Conservation (phyloP, 345 rosid species). For the Brassica cretica region DNA sequence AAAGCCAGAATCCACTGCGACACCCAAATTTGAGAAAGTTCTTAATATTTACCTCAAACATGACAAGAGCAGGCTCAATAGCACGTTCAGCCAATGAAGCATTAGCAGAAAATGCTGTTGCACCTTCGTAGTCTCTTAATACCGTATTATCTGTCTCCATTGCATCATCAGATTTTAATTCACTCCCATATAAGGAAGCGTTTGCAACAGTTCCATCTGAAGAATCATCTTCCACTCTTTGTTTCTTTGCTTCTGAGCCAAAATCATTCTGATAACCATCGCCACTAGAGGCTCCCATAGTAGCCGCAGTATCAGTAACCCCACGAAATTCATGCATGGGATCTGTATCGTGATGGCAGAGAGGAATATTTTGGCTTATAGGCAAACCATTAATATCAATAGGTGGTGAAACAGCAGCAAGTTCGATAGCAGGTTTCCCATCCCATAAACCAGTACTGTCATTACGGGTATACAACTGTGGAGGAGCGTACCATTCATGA, state of each 20-base stretch:
- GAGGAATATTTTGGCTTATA: conserved; percentile 31
- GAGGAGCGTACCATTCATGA: conserved; percentile 96
- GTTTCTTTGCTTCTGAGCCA: conserved; percentile 60
- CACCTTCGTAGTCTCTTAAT: conserved; percentile 49
- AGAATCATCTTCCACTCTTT: conserved; percentile 60
- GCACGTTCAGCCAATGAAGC: conserved; percentile 80
- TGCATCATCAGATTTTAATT: conserved; percentile 52
- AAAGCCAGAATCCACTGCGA: conserved; percentile 15
- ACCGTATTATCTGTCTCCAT: conserved; percentile 45
- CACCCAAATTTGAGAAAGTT: conserved; percentile 2
- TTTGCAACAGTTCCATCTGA: conserved; percentile 49
- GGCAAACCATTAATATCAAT: conserved; percentile 39
- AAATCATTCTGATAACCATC: conserved; percentile 55
- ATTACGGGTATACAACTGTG: conserved; percentile 86
- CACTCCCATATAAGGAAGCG: conserved; percentile 47
- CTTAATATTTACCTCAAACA: conserved; percentile 74
- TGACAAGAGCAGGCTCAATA: conserved; percentile 92
- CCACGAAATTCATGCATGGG: conserved; percentile 52
- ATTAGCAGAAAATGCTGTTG: conserved; percentile 53
- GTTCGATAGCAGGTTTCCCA: conserved; percentile 59
- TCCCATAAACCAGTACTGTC: conserved; percentile 89
- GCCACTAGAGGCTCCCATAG: conserved; percentile 57
- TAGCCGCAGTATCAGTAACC: conserved; percentile 51
- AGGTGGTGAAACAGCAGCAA: conserved; percentile 42
- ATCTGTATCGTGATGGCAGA: conserved; percentile 50